phyloP scores from a whole-genome alignment of 306 rosid genomes.

The Quillaja saponaria region DNA sequence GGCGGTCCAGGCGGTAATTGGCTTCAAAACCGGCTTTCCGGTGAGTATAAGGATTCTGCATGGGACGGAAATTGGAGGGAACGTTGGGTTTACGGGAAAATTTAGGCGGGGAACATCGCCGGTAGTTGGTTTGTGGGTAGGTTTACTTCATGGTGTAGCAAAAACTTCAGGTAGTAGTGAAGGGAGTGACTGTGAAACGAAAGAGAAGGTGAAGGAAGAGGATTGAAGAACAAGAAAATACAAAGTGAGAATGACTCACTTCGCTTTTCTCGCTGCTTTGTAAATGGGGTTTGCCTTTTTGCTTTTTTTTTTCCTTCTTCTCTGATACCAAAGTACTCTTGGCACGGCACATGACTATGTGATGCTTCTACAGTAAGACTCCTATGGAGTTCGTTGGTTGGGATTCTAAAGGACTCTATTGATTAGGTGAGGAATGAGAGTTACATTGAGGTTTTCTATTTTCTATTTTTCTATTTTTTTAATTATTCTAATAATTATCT shows the following conservation, averaged over 20 bases:
- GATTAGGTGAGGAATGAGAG: no score
- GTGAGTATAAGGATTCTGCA: background rate
- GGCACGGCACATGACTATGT: no score
- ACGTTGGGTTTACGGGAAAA: background rate
- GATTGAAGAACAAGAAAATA: no score
- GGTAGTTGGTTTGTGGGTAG: background rate
- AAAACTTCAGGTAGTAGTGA: constrained; percentile 36
- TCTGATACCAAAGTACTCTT: no score
- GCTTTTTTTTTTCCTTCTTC: no score
- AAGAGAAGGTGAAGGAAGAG: background rate
- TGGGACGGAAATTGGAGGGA: constrained; percentile 9
- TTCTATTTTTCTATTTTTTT: no score
- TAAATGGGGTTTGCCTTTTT: no score
- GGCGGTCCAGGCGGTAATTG: constrained; percentile 17
- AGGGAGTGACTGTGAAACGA: background rate
- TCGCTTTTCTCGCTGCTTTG: background rate
- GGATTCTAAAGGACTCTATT: no score
- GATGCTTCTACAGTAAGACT: no score
- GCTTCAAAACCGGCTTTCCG: constrained; percentile 12
- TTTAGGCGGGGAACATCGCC: constrained; percentile 18
- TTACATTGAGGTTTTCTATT: no score
- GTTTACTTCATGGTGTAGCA: constrained; percentile 44
- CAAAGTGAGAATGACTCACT: background rate
- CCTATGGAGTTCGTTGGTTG: no score
- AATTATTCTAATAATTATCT: no score